Percentiles rank a stretch among this genome's conserved stretches.
Evolutionary conservation across 1,284 basidiomycete genomes (phyloP).

Genomic region (Cryptococcus sp.): DNA sequence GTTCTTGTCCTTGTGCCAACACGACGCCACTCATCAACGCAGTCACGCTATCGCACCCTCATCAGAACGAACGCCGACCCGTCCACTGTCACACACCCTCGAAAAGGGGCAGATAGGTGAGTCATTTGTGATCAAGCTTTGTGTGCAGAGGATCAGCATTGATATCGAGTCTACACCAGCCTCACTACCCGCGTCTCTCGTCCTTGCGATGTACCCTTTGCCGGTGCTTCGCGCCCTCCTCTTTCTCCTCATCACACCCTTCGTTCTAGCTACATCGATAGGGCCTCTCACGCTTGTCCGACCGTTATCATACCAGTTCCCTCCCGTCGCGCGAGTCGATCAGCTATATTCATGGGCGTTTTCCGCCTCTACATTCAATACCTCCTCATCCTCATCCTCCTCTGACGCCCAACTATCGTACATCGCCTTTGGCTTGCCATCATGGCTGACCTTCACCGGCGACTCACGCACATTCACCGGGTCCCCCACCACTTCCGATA

Average conservation of each 20-base stretch:
- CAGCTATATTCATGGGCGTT: constrained; percentile 46
- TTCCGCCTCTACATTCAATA: constrained; percentile 45
- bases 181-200: not conserved
- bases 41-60: too few relatives aligned
- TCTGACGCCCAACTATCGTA: constrained; percentile 25
- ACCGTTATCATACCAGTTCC: constrained; percentile 48
- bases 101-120: constrained; percentile 9
- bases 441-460: constrained; percentile 51
- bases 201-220: not conserved
- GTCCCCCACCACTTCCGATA: constrained; percentile 26
- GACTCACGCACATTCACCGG: constrained; percentile 24
- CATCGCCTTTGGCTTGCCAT: constrained; percentile 50
- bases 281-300: constrained; percentile 31
- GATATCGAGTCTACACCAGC: not conserved
- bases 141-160: not conserved
- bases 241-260: not conserved
- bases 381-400: constrained; percentile 24
- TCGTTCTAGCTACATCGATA: not conserved
- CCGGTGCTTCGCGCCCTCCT: not conserved
- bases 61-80: too few relatives aligned
- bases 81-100: too few relatives aligned
- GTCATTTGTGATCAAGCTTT: not conserved
- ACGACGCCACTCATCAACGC: too few relatives aligned
- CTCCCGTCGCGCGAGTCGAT: constrained; percentile 46
- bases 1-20: too few relatives aligned